Conservation (phyloP, 2,329 filamentous ascomycete genomes). For the Colletotrichum lentis region DNA sequence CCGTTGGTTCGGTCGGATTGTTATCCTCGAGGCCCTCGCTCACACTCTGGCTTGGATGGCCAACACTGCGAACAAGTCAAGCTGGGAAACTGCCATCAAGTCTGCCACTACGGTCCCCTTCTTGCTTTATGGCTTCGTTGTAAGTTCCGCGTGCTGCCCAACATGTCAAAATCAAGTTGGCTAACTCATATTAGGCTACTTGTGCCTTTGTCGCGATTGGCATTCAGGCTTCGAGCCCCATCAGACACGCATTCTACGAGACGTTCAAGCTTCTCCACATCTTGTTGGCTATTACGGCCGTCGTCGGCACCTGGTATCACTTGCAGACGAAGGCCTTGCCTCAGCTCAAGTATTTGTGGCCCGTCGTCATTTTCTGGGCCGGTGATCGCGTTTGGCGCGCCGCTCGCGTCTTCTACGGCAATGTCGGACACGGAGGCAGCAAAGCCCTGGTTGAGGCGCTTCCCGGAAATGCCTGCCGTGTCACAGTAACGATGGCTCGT, state of each 20-base stretch:
- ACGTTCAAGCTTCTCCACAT: conserved; percentile 79
- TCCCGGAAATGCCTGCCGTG: conserved; percentile 76
- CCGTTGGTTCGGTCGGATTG: conserved; percentile 81
- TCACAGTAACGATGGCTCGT: conserved; percentile 77
- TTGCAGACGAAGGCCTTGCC: conserved; percentile 62
- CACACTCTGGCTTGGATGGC: conserved; percentile 71
- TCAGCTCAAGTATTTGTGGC: conserved; percentile 67
- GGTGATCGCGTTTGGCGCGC: conserved; percentile 70
- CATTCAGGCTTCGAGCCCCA: conserved; percentile 73
- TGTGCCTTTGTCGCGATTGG: conserved; percentile 68
- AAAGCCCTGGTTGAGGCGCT: conserved; percentile 77
- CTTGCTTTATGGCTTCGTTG: conserved; percentile 70
- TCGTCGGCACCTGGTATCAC: conserved; percentile 74
- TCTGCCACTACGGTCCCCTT: conserved; percentile 52
- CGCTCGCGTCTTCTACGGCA: conserved; percentile 68
- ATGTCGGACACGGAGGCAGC: conserved; percentile 72
- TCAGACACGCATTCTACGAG: conserved; percentile 83
- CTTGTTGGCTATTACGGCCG: conserved; percentile 63
- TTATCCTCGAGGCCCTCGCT: conserved; percentile 71
- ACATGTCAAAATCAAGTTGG: conserved; percentile 1
- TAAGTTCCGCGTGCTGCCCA: conserved; percentile 49
- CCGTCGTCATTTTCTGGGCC: conserved; percentile 72
- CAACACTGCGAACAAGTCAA: conserved; percentile 50
- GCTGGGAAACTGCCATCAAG: conserved; percentile 58
- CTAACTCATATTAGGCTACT: conserved; percentile 55